Conservation (phyloP, 2,329 filamentous ascomycete genomes). For the Teratosphaeria epicoccoides region DNA sequence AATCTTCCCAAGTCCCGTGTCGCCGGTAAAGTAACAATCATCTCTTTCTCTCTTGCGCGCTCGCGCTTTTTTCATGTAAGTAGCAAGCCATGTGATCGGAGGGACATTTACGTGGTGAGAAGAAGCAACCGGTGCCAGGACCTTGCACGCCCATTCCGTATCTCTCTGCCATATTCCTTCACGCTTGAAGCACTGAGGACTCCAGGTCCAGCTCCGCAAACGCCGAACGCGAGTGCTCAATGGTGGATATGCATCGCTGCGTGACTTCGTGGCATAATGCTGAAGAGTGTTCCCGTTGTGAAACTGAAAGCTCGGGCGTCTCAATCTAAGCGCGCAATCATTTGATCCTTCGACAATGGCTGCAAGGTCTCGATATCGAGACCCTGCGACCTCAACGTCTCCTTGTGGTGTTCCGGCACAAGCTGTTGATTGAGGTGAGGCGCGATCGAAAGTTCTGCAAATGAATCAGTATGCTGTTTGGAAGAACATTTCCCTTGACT, state of each 20-base stretch:
- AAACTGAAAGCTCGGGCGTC: slow-evolving; percentile 5
- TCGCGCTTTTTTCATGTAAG: not conserved
- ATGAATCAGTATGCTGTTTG: not conserved
- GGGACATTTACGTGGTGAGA: slow-evolving; percentile 1
- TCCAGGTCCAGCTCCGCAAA: slow-evolving; percentile 21
- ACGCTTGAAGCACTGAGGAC: slow-evolving; percentile 11
- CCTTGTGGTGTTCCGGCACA: slow-evolving; percentile 71
- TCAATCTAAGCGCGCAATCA: slow-evolving; percentile 94
- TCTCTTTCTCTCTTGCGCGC: not conserved
- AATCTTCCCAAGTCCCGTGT: not conserved
- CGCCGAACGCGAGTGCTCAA: slow-evolving; percentile 12
- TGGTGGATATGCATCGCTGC: slow-evolving; percentile 23
- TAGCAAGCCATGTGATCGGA: not conserved
- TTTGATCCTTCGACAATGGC: slow-evolving; percentile 83
- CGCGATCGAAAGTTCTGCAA: slow-evolving; percentile 77
- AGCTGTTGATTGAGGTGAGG: slow-evolving; percentile 78
- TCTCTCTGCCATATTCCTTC: not conserved
- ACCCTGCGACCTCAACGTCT: slow-evolving; percentile 59
- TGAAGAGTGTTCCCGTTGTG: not conserved
- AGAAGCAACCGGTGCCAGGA: not conserved
- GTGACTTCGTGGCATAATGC: slow-evolving; percentile 27
- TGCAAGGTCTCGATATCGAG: slow-evolving; percentile 91
- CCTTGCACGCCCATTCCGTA: not conserved
- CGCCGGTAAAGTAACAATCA: not conserved
- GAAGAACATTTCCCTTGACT: slow-evolving; percentile 23